Percentiles rank a stretch among this genome's conserved stretches.
Evolutionary conservation across 805 yeast species (phyloP).

Genomic region (Kuraishia ogatae): DNA sequence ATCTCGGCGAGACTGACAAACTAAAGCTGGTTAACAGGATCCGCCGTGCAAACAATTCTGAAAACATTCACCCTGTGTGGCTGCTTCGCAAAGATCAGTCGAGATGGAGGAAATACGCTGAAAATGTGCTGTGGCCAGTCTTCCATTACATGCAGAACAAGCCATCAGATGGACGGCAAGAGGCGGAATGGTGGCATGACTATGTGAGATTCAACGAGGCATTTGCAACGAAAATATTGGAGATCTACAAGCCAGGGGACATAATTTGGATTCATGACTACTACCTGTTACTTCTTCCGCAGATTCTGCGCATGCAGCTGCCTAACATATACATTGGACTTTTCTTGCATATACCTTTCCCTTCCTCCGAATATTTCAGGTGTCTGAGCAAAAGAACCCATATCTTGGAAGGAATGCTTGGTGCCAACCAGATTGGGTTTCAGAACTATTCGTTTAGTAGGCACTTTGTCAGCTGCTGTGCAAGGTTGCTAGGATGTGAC

Average conservation of each 20-base stretch:
- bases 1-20: slow-evolving; percentile 49
- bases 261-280: slow-evolving; percentile 91
- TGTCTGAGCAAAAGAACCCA: slow-evolving; percentile 78
- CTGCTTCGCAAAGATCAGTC: slow-evolving; percentile 67
- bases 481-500: slow-evolving; percentile 81
- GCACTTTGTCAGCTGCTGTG: slow-evolving; percentile 86
- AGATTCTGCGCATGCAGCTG: slow-evolving; percentile 66
- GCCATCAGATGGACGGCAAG: slow-evolving; percentile 59
- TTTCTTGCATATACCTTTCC: slow-evolving; percentile 87
- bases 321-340: slow-evolving; percentile 71
- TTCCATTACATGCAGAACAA: slow-evolving; percentile 87
- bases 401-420: slow-evolving; percentile 84
- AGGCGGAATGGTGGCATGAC: slow-evolving; percentile 72
- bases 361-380: slow-evolving; percentile 88
- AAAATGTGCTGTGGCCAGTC: slow-evolving; percentile 86
- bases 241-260: slow-evolving; percentile 79
- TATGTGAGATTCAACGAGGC: slow-evolving; percentile 88
- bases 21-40: slow-evolving; percentile 37
- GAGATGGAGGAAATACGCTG: slow-evolving; percentile 87
- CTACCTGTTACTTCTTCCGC: slow-evolving; percentile 74
- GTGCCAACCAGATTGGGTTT: slow-evolving; percentile 79
- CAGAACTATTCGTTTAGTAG: slow-evolving; percentile 82
- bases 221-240: slow-evolving; percentile 69
- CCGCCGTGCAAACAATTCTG: slow-evolving; percentile 33
- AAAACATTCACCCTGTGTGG: slow-evolving; percentile 81